Evolutionary conservation across 768 basidiomycete species (phyloP).

Genomic region (Pisolithus tinctorius): DNA sequence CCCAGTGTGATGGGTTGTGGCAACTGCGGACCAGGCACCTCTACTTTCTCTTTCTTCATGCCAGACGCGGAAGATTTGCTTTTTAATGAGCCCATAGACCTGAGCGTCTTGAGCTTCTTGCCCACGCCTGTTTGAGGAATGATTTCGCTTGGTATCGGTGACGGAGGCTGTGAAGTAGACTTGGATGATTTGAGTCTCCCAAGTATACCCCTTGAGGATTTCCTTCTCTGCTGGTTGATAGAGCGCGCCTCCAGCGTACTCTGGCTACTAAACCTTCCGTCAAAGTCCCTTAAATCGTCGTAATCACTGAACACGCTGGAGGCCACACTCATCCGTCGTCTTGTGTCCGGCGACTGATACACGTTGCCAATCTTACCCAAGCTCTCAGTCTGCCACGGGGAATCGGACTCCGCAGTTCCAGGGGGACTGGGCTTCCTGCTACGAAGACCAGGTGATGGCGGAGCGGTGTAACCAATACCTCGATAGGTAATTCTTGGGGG

Average conservation of each 20-base stretch:
- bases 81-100: constrained; percentile 78
- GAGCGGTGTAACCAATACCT: constrained; percentile 76
- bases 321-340: constrained; percentile 62
- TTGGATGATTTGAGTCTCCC: constrained; percentile 47
- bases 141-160: constrained; percentile 30
- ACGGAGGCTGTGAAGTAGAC: constrained; percentile 38
- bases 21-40: constrained; percentile 42
- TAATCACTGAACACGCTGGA: constrained; percentile 79
- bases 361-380: constrained; percentile 13
- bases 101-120: constrained; percentile 63
- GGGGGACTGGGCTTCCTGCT: constrained; percentile 16
- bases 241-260: constrained; percentile 59
- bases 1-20: constrained; percentile 52
- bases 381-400: constrained; percentile 16
- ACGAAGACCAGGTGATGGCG: constrained; percentile 26
- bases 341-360: constrained; percentile 31
- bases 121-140: constrained; percentile 25
- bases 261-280: constrained; percentile 76
- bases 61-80: constrained; percentile 36
- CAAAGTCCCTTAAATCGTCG: constrained; percentile 81
- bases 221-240: constrained; percentile 37
- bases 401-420: constrained; percentile 11
- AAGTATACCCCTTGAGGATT: constrained; percentile 63
- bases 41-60: constrained; percentile 29
- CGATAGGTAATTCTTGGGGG: constrained; percentile 79